Conservation (phyloP, 345 rosid species). For the Angophora floribunda region DNA sequence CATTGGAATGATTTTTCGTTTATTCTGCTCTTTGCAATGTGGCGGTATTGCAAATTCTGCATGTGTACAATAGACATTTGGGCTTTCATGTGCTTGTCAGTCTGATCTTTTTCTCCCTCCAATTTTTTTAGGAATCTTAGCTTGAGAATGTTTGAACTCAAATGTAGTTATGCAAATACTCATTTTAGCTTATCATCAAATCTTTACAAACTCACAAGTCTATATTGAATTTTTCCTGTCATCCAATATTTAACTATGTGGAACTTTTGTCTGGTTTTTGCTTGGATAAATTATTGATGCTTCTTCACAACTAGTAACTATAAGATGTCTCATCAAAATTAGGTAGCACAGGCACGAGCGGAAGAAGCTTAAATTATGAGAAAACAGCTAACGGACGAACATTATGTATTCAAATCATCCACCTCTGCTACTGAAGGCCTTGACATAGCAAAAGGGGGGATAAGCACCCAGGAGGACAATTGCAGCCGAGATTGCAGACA, state of each 20-base stretch:
- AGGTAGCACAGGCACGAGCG: conserved; percentile 76
- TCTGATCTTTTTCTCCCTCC: not conserved
- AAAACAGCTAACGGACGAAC: conserved; percentile 46
- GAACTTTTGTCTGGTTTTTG: not conserved
- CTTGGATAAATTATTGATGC: accelerated
- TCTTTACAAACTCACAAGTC: accelerated
- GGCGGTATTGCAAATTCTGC: accelerated
- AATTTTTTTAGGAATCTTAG: conserved; percentile 58
- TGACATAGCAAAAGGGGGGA: conserved; percentile 26
- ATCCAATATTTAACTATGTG: accelerated
- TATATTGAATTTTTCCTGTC: not conserved
- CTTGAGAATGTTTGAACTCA: conserved; percentile 80
- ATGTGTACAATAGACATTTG: accelerated
- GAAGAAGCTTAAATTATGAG: conserved; percentile 72
- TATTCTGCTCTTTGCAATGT: not conserved
- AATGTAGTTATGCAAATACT: conserved; percentile 40
- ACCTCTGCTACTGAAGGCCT: conserved; percentile 6
- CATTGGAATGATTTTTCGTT: accelerated
- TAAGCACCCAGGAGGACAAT: conserved; percentile 60
- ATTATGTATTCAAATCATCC: conserved; percentile 27
- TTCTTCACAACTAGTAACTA: accelerated
- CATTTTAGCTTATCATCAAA: not conserved
- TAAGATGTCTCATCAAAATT: not conserved
- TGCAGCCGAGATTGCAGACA: conserved; percentile 96
- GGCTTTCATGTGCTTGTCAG: accelerated